phyloP scores from a whole-genome alignment of 352 stramenopile genomes.

The Pythium myriotylum region DNA sequence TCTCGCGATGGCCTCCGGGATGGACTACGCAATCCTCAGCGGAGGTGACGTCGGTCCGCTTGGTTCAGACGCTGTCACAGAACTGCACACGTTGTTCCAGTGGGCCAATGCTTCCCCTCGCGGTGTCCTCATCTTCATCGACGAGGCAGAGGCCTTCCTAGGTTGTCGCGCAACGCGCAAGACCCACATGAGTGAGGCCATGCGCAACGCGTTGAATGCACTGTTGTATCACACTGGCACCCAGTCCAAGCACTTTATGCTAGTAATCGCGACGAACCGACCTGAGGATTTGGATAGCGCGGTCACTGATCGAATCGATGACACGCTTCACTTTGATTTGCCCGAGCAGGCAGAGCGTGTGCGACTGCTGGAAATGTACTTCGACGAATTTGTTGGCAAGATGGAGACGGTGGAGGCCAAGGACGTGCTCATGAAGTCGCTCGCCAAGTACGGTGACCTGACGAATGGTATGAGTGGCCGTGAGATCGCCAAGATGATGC shows the following conservation, averaged over 20 bases:
- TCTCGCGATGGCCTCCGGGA: constrained; percentile 57
- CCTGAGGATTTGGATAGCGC: constrained; percentile 79
- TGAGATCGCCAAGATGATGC: constrained; percentile 88
- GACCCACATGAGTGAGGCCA: constrained; percentile 83
- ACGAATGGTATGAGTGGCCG: constrained; percentile 82
- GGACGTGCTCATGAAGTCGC: constrained; percentile 35
- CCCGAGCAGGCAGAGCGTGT: constrained; percentile 65
- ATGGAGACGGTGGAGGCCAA: constrained; percentile 22
- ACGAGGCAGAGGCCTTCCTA: constrained; percentile 86
- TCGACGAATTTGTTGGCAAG: constrained; percentile 54
- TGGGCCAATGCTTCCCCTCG: constrained; percentile 79
- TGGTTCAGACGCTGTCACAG: constrained; percentile 69
- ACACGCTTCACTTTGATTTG: constrained; percentile 79
- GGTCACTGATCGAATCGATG: constrained; percentile 82
- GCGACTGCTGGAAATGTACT: constrained; percentile 73
- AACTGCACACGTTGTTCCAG: constrained; percentile 81
- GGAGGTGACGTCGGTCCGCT: constrained; percentile 85
- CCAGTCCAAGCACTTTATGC: constrained; percentile 74
- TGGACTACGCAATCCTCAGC: constrained; percentile 87
- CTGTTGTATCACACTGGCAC: constrained; percentile 81
- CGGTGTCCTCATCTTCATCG: constrained; percentile 87
- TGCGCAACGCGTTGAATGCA: constrained; percentile 83
- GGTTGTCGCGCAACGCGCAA: constrained; percentile 73
- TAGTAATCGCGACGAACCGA: constrained; percentile 85
- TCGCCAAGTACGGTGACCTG: constrained; percentile 49